These are phyloP conservation scores for Apophysomyces variabilis DNA, from an alignment of 371 early-diverging fungal species.

Conservation along the genomic window DNA sequence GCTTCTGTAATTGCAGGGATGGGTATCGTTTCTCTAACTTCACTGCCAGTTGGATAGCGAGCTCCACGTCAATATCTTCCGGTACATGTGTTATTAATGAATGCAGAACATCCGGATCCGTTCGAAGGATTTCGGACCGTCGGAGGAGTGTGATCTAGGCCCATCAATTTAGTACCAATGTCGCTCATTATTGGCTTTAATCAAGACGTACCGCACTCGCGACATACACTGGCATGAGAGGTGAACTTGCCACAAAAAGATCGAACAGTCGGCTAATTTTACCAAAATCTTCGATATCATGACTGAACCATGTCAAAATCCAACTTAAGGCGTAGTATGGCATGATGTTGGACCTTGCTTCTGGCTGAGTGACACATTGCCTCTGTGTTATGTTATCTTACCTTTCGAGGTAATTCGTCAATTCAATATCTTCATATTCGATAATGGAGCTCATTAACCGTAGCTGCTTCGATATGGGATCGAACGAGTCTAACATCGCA, in stretches of 20 bases:
- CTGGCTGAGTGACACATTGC: conserved; percentile 1
- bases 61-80: conserved; percentile 57
- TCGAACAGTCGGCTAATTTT: conserved; percentile 77
- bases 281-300: conserved; percentile 68
- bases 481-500: conserved; percentile 57
- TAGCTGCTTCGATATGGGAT: conserved; percentile 52
- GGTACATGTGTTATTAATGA: conserved; percentile 64
- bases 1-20: conserved; percentile 55
- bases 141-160: conserved; percentile 57
- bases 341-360: conserved; percentile 51
- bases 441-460: conserved; percentile 52
- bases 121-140: conserved; percentile 51
- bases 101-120: conserved; percentile 67
- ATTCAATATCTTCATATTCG: conserved; percentile 48
- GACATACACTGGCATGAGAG: conserved; percentile 77
- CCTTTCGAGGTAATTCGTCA: conserved; percentile 43
- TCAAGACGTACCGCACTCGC: conserved; percentile 61
- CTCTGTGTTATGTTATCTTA: conserved; percentile 8
- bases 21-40: conserved; percentile 51
- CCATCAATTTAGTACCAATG: neutral
- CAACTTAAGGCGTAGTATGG: conserved; percentile 86
- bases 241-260: conserved; percentile 73
- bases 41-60: conserved; percentile 48
- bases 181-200: neutral
- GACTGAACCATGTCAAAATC: conserved; percentile 89